Conservation (phyloP, 495 filamentous ascomycete species). For the Ramalina peruviana region DNA sequence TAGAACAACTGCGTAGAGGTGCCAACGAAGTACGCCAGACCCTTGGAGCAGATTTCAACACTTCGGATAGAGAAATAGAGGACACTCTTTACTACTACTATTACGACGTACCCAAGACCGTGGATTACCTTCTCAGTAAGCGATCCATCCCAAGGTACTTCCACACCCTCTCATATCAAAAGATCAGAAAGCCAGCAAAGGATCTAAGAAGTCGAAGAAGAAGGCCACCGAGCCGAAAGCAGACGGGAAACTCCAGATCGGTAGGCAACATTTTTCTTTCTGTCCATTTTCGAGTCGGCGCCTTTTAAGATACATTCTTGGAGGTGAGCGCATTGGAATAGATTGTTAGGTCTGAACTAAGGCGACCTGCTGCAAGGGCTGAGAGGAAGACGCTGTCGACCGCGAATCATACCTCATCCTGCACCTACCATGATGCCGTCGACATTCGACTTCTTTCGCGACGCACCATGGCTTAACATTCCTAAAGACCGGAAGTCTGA, state of each 20-base stretch:
- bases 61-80: constrained; percentile 61
- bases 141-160: too few relatives aligned
- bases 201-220: constrained; percentile 25
- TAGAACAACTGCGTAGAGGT: constrained; percentile 42
- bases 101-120: constrained; percentile 76
- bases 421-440: constrained; percentile 8
- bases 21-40: constrained; percentile 39
- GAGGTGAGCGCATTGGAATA: not conserved
- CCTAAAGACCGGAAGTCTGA: constrained; percentile 51
- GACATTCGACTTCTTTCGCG: constrained; percentile 56
- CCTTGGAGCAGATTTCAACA: constrained; percentile 35
- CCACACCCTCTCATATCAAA: too few relatives aligned
- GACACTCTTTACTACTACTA: constrained; percentile 94
- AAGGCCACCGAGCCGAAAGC: constrained; percentile 2
- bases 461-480: constrained; percentile 75
- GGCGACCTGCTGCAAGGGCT: too few relatives aligned
- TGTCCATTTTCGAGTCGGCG: constrained; percentile 1
- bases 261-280: constrained; percentile 33
- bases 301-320: not conserved
- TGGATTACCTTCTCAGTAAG: constrained; percentile 59
- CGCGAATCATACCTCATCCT: too few relatives aligned
- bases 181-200: constrained; percentile 17
- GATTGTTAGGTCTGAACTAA: not conserved
- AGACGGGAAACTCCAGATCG: constrained; percentile 27
- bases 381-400: too few relatives aligned